Evolutionary conservation across 805 yeast genomes (phyloP).

Genomic region (Metschnikowia amazonensis): DNA sequence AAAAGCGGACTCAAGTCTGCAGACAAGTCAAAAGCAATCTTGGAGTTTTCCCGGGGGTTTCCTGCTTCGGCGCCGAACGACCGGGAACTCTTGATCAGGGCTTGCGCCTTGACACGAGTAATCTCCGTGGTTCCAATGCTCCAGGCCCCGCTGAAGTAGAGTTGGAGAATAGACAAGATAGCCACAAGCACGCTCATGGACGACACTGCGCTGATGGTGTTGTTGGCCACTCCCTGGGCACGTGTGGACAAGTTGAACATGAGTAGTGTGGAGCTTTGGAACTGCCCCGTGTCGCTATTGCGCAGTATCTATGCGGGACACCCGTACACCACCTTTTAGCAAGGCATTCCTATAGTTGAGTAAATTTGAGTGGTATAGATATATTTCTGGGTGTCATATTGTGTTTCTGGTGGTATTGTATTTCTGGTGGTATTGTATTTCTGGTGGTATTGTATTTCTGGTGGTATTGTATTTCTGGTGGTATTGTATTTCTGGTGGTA

Average conservation of each 20-base stretch:
- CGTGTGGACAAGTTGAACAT: conserved; percentile 37
- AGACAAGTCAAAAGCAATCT: conserved; percentile 66
- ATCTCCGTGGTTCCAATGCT: conserved; percentile 34
- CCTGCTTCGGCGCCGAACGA: conserved; percentile 65
- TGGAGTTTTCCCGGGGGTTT: conserved; percentile 72
- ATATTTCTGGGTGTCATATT: no score
- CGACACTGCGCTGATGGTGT: conserved; percentile 49
- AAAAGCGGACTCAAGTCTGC: conserved; percentile 74
- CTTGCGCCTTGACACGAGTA: conserved; percentile 32
- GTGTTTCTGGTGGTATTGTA: no score
- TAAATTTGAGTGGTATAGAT: no score
- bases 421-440: no score
- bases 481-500: no score
- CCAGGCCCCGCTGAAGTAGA: conserved; percentile 45
- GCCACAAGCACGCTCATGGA: conserved; percentile 47
- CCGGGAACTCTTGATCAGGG: conserved; percentile 51
- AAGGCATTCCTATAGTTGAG: no score
- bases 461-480: no score
- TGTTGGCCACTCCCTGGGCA: conserved; percentile 50
- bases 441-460: no score
- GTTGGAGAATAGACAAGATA: conserved; percentile 46
- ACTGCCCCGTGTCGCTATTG: neutral
- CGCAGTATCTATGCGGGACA: neutral
- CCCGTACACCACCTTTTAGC: conserved; percentile 1
- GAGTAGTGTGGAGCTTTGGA: neutral